Evolutionary conservation across 176 grass and related monocot genomes (phyloP).

Genomic region (Juncus effusus): DNA sequence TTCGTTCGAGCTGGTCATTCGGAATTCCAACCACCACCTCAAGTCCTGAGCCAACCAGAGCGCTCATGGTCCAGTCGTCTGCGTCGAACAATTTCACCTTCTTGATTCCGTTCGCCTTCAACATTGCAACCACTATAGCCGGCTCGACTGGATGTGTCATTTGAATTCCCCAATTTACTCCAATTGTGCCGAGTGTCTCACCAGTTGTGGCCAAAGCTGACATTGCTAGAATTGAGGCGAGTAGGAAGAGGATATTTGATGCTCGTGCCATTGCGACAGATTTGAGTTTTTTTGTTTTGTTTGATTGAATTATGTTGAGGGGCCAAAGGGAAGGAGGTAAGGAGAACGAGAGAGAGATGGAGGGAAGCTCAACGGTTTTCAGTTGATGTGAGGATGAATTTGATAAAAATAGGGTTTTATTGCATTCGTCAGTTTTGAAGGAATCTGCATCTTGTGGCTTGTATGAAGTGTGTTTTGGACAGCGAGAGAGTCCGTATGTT

Average conservation of each 20-base stretch:
- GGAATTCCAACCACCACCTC: slow-evolving; percentile 87
- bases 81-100: slow-evolving; percentile 82
- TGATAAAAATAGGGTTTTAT: too few species aligned
- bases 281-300: slow-evolving; percentile 5
- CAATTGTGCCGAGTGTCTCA: slow-evolving; percentile 25
- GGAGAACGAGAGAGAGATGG: too few species aligned
- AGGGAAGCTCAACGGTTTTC: too few species aligned
- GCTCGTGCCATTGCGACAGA: slow-evolving; percentile 34
- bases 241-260: slow-evolving; percentile 25
- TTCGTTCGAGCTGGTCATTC: slow-evolving; percentile 50
- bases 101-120: slow-evolving; percentile 56
- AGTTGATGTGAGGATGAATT: too few species aligned
- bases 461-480: too few species aligned
- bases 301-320: neutral
- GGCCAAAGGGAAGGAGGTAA: too few species aligned
- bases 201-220: neutral
- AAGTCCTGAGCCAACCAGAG: slow-evolving; percentile 48
- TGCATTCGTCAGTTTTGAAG: too few species aligned
- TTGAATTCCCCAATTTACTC: slow-evolving; percentile 86
- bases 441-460: too few species aligned
- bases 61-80: slow-evolving; percentile 52
- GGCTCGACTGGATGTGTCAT: slow-evolving; percentile 51
- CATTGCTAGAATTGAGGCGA: neutral
- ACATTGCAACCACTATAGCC: slow-evolving; percentile 47
- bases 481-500: too few species aligned